Evolutionary conservation across 441 rosid species (phyloP), one percentile per base, ranked within the genome.

Genomic region (Pelargonium citronellum): DNA sequence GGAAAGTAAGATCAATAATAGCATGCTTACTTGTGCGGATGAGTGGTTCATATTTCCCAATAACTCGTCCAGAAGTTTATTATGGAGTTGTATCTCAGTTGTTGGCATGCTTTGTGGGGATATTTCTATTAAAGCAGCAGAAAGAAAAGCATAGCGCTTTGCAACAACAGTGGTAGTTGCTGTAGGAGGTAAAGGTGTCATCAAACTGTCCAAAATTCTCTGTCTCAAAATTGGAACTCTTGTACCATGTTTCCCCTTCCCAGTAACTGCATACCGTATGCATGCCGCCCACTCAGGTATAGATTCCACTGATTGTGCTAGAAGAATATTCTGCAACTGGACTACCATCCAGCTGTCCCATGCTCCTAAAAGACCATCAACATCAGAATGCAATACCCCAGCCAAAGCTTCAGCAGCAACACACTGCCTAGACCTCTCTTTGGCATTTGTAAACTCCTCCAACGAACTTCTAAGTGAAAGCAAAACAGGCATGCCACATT

Each of bases 351-450:
- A 95, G 84, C 82, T 84, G 78, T 95, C 91, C 99, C 99, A 92
- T 53, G 78, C 96, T 75, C 80, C 89, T 67, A 75, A 72, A 77
- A 95, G 89, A 73, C 97, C 99, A 74, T 87, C 78, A 27, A 95
- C 85, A 84, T 95, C 97, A 76, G 97, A 89, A 78, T 95, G 99
- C 77, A 95, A 82, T 66, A 89, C 69, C 67, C 99, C 99, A 69
- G 98, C 99, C 51, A 95, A 87, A 66, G 96, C 95, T 88, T 95
- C 98, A 71, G 98, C 96, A 71, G 98, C 99, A 83, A 92, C 99
- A 71, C 99, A 95, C 79, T 92, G 99, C 82, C 93, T 95, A 63
- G 99, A 80, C 82, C 97, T 91, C 86, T 95, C 99, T 81, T 88
- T 92, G 69, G 98, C 95, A 73, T 81, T 84, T 66, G 85, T 86